Percentiles rank a stretch among this genome's conserved stretches.
phyloP scores from a whole-genome alignment of 345 rosid genomes.

The Clausena lansium region DNA sequence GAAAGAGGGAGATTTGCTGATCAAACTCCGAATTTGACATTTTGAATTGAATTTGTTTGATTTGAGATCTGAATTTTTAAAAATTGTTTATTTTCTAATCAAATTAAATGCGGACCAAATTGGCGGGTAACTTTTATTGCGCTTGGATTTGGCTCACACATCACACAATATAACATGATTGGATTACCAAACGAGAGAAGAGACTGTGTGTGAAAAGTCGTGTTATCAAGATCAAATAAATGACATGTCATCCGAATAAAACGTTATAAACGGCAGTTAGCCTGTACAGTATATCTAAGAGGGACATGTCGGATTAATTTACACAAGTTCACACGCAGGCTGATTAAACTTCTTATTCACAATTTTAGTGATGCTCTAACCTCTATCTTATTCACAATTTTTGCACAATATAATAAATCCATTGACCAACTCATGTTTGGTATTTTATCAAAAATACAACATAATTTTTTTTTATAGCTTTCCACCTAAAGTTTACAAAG shows the following conservation, averaged over 20 bases:
- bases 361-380: too few species aligned
- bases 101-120: background rate
- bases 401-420: too few species aligned
- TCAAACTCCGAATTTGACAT: constrained; percentile 13
- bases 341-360: too few species aligned
- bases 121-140: background rate
- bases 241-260: background rate
- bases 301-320: background rate
- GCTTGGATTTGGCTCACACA: too few species aligned
- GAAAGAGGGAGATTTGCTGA: constrained; percentile 41
- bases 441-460: too few species aligned
- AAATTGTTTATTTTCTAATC: too few species aligned
- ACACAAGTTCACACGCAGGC: background rate
- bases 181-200: too few species aligned
- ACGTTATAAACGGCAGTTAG: background rate
- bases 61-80: too few species aligned
- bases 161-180: too few species aligned
- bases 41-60: background rate
- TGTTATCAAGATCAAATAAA: background rate
- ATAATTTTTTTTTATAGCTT: too few species aligned
- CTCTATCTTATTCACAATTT: too few species aligned
- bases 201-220: background rate
- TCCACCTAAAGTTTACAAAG: too few species aligned
- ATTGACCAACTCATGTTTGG: accelerated
- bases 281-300: background rate